Evolutionary conservation across 768 basidiomycete genomes (phyloP), one percentile per base, ranked within the genome.

Genomic region (Boletellus ananas): DNA sequence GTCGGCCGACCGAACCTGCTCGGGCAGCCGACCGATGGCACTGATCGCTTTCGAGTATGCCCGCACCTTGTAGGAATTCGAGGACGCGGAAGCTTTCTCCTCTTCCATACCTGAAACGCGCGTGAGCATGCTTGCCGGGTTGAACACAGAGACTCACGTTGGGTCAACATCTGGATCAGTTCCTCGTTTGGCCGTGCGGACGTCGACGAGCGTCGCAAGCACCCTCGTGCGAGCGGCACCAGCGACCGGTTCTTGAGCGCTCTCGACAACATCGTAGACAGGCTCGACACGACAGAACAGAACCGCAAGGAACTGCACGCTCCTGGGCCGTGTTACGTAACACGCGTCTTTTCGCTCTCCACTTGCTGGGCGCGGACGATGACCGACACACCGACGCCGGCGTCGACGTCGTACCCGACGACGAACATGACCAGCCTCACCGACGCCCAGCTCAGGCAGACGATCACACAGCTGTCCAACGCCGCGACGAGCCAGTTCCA

Each of bases 381-480:
- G 67, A 40, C 65, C 51, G 63, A 61, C 52, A 53, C 64, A 43
- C 58, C 65, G 14, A 49, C 59, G 17, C 48, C 56, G 36, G 48
- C 67, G 44, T 58, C 67, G 58, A 58, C 58, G 31, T 53, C 60
- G 45, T 70, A 71, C 50, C 63, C 63, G 45, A 67, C 64, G 25
- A 61, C 65, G 38, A 64, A 69, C 46, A 71, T 73, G 62, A 66
- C 68, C 25, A 68, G 56, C 47, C 78, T 87, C 73, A 72, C 83
- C 1, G 84, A 85, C 61, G 71, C 75, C 44, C 84, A 86, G 57
- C 74, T 87, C 40, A 72, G 75, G 23, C 81, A 85, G 61, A 81
- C 82, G 16, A 79, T 84, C 50, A 78, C 69, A 4, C 83, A 85
- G 59, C 58, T 75, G 9, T 73, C 71, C 41, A 72, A 67, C 2